phyloP scores from a whole-genome alignment of 2,329 filamentous ascomycete species.

The Colletotrichum somersetense region DNA sequence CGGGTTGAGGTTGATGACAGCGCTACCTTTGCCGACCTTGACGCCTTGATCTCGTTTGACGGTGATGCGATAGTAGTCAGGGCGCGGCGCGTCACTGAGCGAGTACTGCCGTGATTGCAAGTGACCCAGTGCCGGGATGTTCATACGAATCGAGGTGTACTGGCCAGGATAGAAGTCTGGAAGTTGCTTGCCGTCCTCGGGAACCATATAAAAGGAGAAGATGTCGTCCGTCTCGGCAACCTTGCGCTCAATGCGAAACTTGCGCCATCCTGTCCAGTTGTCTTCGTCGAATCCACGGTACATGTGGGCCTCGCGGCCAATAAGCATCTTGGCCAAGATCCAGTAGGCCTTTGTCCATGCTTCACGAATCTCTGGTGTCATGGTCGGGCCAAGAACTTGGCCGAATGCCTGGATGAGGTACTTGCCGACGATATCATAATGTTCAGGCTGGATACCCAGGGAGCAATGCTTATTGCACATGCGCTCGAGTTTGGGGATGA shows the following conservation, averaged over 20 bases:
- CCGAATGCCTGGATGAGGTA: conserved; percentile 77
- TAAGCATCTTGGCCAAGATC: conserved; percentile 80
- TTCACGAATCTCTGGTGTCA: conserved; percentile 73
- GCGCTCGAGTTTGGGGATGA: conserved; percentile 66
- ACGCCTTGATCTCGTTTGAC: conserved; percentile 74
- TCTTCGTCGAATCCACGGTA: conserved; percentile 68
- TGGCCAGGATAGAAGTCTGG: conserved; percentile 77
- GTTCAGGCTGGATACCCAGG: conserved; percentile 74
- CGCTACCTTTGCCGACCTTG: conserved; percentile 54
- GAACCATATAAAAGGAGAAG: conserved; percentile 77
- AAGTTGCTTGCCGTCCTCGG: conserved; percentile 70
- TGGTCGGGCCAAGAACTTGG: conserved; percentile 73
- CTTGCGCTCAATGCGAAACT: conserved; percentile 75
- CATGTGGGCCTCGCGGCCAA: conserved; percentile 72
- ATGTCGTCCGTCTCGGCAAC: conserved; percentile 76
- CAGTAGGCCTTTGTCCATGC: conserved; percentile 81
- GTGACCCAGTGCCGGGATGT: conserved; percentile 68
- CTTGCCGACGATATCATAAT: conserved; percentile 78
- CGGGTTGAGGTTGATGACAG: conserved; percentile 62
- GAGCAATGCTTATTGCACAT: conserved; percentile 81
- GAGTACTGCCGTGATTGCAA: conserved; percentile 80
- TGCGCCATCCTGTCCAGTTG: conserved; percentile 74
- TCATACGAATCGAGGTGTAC: conserved; percentile 75
- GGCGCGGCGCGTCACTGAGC: conserved; percentile 73
- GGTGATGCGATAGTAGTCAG: conserved; percentile 76